These are phyloP conservation scores for Pestalotiopsis sp. DNA, from an alignment of 2,329 filamentous ascomycete species.

Conservation along the genomic window DNA sequence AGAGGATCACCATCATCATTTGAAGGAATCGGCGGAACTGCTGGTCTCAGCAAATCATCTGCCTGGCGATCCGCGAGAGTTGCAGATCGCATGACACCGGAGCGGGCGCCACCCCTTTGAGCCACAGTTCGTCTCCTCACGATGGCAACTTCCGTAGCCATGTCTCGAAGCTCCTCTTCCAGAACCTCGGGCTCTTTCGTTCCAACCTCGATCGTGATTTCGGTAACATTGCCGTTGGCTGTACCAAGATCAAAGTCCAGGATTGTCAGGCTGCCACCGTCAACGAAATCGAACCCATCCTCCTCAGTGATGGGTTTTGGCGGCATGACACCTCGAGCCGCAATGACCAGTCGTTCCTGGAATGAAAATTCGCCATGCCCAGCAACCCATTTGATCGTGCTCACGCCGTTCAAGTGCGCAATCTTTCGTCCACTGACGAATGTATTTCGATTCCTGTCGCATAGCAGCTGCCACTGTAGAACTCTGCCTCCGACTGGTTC, in stretches of 20 bases:
- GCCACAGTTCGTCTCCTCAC: constrained; percentile 73
- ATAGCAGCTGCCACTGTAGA: constrained; percentile 69
- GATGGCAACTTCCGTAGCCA: constrained; percentile 78
- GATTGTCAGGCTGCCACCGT: constrained; percentile 71
- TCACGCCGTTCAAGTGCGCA: constrained; percentile 64
- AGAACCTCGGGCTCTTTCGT: constrained; percentile 67
- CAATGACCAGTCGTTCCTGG: constrained; percentile 64
- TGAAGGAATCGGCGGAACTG: constrained; percentile 29
- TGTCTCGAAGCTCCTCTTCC: constrained; percentile 71
- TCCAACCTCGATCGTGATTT: constrained; percentile 73
- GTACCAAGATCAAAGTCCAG: constrained; percentile 71
- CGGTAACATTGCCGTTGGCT: constrained; percentile 52
- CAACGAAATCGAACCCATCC: constrained; percentile 73
- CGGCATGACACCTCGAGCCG: constrained; percentile 68
- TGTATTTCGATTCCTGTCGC: constrained; percentile 68
- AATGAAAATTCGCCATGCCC: constrained; percentile 47
- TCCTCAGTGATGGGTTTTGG: constrained; percentile 62
- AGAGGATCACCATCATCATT: constrained; percentile 52
- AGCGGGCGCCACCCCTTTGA: constrained; percentile 53
- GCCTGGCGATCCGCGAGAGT: constrained; percentile 38
- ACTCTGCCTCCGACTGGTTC: constrained; percentile 40
- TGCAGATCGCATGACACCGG: constrained; percentile 48
- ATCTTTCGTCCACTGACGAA: constrained; percentile 69
- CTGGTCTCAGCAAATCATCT: constrained; percentile 29
- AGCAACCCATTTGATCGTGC: constrained; percentile 71